Base-by-base conservation (phyloP, 208 protist genomes). In the Acanthamoeba culbertsoni region DNA sequence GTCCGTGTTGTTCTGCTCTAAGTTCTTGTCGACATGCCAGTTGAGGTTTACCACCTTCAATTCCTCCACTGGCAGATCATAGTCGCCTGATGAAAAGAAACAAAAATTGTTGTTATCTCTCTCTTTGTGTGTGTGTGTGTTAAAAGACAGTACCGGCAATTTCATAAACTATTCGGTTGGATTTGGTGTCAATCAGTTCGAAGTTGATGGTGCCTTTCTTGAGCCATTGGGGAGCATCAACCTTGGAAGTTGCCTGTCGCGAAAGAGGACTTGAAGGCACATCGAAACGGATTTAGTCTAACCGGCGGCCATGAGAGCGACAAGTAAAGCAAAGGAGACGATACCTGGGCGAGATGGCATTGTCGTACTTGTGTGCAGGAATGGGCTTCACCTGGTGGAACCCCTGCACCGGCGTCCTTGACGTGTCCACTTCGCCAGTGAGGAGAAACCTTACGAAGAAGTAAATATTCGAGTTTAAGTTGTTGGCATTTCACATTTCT, bases 11-110 rank as follows among this genome's bases (percentile, higher is more conserved):
- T n/a, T 23, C 0, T 18, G 8, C 18, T 53, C 73, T 26, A 33
- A 26, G 42, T 84, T n/a, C 45, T 84, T 84, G 43, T 84, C 73
- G 12, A 84, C 73, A 43, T 84, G 73, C 73, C 73, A 84, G 45
- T 84, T 84, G 2, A 84, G 43, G 45, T 84, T 84, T 0, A 18
- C 14, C 14, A 6, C 18, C 6, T 7, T 0, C 73, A 84, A 55
- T 26, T 84, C 5, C 3, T 55, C 23, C 45, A 84, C 73, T 5
- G 73, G 73, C 23, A 84, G 73, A 5, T 84, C 73, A 28, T 57
- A 84, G 14, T 84, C 73, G 31, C 73, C 73, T 84, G 73, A n/a
- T n/a, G n/a, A n/a, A n/a, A n/a, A n/a, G n/a, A n/a, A n/a, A n/a
- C n/a, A n/a, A n/a, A n/a, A n/a, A n/a, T n/a, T n/a, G n/a, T n/a